Percentiles rank a stretch among this genome's conserved stretches.
phyloP scores from a whole-genome alignment of 345 rosid species.

The Acer negundo region DNA sequence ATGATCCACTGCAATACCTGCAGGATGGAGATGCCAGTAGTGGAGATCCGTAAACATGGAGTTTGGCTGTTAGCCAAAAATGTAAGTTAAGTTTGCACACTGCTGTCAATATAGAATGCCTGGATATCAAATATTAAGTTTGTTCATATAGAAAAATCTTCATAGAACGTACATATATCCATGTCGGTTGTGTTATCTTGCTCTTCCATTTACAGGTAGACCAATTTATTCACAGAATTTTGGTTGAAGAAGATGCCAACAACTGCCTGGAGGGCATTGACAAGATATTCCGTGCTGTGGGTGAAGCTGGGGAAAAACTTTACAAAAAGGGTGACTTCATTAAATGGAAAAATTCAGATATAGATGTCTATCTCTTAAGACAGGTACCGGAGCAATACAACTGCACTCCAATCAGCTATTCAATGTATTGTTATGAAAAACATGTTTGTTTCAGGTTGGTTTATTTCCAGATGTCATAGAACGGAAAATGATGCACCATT shows the following conservation, averaged over 20 bases:
- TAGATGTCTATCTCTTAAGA: constrained; percentile 62
- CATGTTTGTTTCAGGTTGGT: constrained; percentile 59
- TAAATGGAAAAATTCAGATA: constrained; percentile 49
- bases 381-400: constrained; percentile 47
- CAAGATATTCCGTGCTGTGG: constrained; percentile 51
- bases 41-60: constrained; percentile 72
- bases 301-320: constrained; percentile 60
- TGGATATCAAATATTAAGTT: background rate
- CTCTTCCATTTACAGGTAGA: constrained; percentile 55
- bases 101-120: constrained; percentile 2
- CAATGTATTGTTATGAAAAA: constrained; percentile 7
- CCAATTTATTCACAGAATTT: constrained; percentile 70
- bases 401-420: constrained; percentile 3
- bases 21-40: constrained; percentile 94
- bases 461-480: constrained; percentile 84
- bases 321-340: constrained; percentile 68
- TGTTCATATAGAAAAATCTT: background rate
- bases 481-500: constrained; percentile 68
- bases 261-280: constrained; percentile 36
- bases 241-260: constrained; percentile 76
- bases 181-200: constrained; percentile 3
- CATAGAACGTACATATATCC: constrained; percentile 4
- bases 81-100: constrained; percentile 40
- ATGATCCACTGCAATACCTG: constrained; percentile 20
- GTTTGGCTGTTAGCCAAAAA: constrained; percentile 83